Base-by-base conservation (phyloP, 768 basidiomycete species). In the Hemileccinum impolitum region DNA sequence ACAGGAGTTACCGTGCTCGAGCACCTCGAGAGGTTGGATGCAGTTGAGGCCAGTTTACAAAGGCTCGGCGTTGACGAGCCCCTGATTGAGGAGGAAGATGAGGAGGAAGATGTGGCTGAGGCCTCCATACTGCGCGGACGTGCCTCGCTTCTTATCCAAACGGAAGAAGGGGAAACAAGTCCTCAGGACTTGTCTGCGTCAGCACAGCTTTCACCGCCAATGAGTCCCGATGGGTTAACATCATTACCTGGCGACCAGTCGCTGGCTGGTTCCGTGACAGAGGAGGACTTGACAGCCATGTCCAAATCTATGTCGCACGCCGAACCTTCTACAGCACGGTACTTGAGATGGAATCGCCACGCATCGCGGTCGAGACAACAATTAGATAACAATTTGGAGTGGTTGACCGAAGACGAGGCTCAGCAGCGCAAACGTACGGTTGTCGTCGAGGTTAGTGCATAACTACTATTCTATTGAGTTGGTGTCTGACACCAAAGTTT, bases 1-100 rank as follows among this genome's bases (percentile, higher is more conserved):
- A 92, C 89, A 0, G 91, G 91, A 11, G 90, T 93, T 21, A 85
- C 82, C 10, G 84, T 93, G 41, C 75, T 94, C 32, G 87, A 90
- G 59, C 90, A 92, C 56, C 75, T 94, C 55, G 91, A 94, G 61
- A 81, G 87, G 39, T 68, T 94, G 39, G 91, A 94, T 62, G 85
- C 81, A 14, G 87, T 88, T 15, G 88, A 91, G 55, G 86, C 87
- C 8, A 82, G 87, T 54, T 64, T 90, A 51, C 84, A 88, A 60
- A 74, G 87, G 40, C 76, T 90, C n/a, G 84, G 82, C 11, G 74
- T 76, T 26, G 81, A 82, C 39, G 76, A 80, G 28, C 76, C 70
- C 4, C 66, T 72, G 26, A 77, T 76, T 21, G 72, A 68, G 25
- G 75, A 75, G 21, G 78, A 76, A 53, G 80, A 81, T 46, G 70